phyloP scores from a whole-genome alignment of 2,329 filamentous ascomycete genomes.

The Fonsecaea pedrosoi region DNA sequence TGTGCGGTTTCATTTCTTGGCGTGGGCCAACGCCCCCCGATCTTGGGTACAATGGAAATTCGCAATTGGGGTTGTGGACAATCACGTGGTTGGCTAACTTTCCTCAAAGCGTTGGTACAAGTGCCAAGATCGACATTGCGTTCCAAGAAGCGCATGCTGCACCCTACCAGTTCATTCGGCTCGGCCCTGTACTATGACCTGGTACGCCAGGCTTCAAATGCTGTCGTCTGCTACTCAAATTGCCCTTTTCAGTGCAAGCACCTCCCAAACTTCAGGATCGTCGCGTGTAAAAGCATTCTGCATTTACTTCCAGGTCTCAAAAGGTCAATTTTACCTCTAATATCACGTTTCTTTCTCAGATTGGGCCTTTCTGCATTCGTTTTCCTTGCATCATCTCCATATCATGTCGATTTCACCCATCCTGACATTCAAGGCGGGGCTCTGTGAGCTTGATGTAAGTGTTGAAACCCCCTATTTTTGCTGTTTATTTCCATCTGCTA shows the following conservation, averaged over 20 bases:
- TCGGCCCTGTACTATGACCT: background rate
- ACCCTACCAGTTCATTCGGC: background rate
- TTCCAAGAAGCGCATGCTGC: background rate
- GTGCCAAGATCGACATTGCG: background rate
- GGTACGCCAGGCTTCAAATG: slow-evolving; percentile 6
- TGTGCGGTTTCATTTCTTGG: slow-evolving; percentile 22
- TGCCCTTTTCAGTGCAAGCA: background rate
- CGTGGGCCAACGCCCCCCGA: slow-evolving; percentile 1
- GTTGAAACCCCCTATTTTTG: background rate
- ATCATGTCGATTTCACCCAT: slow-evolving; percentile 83
- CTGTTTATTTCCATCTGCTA: background rate
- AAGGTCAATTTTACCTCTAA: background rate
- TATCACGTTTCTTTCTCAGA: background rate
- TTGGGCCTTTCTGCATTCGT: background rate
- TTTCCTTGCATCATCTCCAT: slow-evolving; percentile 25
- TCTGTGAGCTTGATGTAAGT: slow-evolving; percentile 81
- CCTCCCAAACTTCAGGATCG: background rate
- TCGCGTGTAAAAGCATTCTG: background rate
- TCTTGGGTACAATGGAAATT: slow-evolving; percentile 6
- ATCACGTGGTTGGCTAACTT: slow-evolving; percentile 4
- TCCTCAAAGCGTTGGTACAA: background rate
- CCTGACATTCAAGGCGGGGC: slow-evolving; percentile 95
- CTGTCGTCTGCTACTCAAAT: slow-evolving; percentile 3
- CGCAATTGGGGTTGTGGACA: background rate
- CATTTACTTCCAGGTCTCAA: background rate